Conservation (phyloP, 345 rosid species). For the Alliaria petiolata region DNA sequence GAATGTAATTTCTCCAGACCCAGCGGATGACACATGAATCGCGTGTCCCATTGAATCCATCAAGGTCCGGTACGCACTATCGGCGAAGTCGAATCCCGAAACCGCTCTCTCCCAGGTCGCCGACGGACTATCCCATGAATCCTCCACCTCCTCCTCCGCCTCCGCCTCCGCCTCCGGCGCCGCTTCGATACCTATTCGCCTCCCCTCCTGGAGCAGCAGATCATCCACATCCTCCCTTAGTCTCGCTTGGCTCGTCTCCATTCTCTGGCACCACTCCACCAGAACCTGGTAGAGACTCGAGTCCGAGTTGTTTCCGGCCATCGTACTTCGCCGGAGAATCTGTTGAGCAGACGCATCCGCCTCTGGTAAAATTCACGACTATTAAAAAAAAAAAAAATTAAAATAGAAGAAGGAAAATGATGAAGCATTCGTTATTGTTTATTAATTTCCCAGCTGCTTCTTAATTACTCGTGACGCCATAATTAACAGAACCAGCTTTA, state of each 20-base stretch:
- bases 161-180: constrained; percentile 1
- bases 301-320: constrained; percentile 42
- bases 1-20: constrained; percentile 53
- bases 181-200: constrained; percentile 10
- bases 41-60: constrained; percentile 82
- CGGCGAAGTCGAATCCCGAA: constrained; percentile 44
- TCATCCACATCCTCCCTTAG: constrained; percentile 48
- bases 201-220: constrained; percentile 29
- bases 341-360: constrained; percentile 12
- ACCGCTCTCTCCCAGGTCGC: constrained; percentile 30
- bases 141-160: background rate
- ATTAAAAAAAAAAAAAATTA: background rate
- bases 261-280: constrained; percentile 58
- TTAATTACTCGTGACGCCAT: constrained; percentile 24
- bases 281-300: constrained; percentile 37
- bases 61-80: constrained; percentile 54
- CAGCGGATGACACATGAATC: constrained; percentile 52
- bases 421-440: background rate
- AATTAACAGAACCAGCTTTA: constrained; percentile 9
- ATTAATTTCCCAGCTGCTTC: constrained; percentile 10
- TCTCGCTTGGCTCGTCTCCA: constrained; percentile 60
- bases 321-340: constrained; percentile 32
- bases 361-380: background rate
- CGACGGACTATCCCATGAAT: constrained; percentile 29
- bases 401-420: background rate